Conservation (phyloP, 2,329 filamentous ascomycete genomes). For the Phialophora verrucosa region DNA sequence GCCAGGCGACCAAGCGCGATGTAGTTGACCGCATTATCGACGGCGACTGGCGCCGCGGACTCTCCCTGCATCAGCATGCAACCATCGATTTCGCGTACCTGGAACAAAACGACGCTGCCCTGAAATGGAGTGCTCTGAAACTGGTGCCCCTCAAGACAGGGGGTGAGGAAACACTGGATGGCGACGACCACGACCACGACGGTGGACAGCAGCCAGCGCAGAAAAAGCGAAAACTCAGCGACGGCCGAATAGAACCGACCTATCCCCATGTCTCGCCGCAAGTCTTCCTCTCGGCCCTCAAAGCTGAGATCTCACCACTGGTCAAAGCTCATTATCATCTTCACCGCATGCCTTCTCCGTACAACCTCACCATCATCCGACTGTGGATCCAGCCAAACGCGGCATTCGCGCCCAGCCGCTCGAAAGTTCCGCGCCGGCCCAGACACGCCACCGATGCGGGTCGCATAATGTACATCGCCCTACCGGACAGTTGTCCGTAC, state of each 20-base stretch:
- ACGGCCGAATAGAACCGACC: conserved; percentile 27
- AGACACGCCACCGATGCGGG: conserved; percentile 62
- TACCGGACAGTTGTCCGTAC: conserved; percentile 78
- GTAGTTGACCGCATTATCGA: conserved; percentile 62
- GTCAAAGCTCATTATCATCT: conserved; percentile 85
- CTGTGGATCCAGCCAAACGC: conserved; percentile 76
- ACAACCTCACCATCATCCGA: conserved; percentile 76
- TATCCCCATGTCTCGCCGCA: conserved; percentile 65
- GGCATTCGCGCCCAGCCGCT: conserved; percentile 66
- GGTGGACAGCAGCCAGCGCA: conserved; percentile 32
- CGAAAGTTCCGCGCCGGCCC: conserved; percentile 46
- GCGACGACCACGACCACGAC: conserved; percentile 31
- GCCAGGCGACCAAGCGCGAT: conserved; percentile 51
- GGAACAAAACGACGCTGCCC: conserved; percentile 57
- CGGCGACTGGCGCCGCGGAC: conserved; percentile 62
- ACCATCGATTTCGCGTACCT: conserved; percentile 61
- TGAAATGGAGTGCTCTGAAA: conserved; percentile 61
- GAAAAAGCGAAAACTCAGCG: conserved; percentile 40
- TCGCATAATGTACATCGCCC: conserved; percentile 77
- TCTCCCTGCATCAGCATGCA: conserved; percentile 61
- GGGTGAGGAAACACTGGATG: conserved; percentile 28
- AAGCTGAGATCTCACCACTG: conserved; percentile 74
- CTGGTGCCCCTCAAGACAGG: conserved; percentile 43
- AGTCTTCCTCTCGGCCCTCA: conserved; percentile 77
- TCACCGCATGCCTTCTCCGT: conserved; percentile 57